phyloP scores from a whole-genome alignment of 495 filamentous ascomycete genomes.

The Aspergillus ellipticus region DNA sequence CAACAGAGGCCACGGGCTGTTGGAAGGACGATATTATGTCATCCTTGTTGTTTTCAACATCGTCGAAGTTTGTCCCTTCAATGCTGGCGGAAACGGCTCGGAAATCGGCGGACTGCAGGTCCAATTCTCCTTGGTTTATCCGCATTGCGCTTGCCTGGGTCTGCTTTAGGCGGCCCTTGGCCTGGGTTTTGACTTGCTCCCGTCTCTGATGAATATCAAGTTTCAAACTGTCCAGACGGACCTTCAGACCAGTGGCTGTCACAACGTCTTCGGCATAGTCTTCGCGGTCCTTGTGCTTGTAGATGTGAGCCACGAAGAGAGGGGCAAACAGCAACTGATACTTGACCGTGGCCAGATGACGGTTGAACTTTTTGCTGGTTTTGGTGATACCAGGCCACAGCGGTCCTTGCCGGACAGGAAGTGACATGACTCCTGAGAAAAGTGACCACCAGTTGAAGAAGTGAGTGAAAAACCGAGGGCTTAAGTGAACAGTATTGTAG shows the following conservation, averaged over 20 bases:
- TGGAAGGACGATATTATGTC: conserved; percentile 55
- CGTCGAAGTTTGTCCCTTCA: conserved; percentile 67
- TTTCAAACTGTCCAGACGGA: conserved; percentile 91
- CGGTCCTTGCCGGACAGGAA: conserved; percentile 86
- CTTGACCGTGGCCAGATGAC: conserved; percentile 95
- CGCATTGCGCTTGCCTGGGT: conserved; percentile 86
- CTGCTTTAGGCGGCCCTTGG: conserved; percentile 66
- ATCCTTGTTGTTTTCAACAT: conserved; percentile 60
- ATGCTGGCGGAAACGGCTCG: conserved; percentile 92
- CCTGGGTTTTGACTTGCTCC: conserved; percentile 80
- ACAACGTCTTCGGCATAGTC: conserved; percentile 77
- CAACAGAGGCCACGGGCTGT: conserved; percentile 49
- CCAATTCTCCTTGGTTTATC: conserved; percentile 88
- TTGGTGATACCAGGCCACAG: conserved; percentile 91
- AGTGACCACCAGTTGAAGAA: conserved; percentile 98
- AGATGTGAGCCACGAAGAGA: conserved; percentile 91
- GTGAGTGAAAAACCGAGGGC: conserved; percentile 93
- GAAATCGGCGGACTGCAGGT: conserved; percentile 88
- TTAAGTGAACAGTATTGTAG: conserved; percentile 93
- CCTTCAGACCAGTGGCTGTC: conserved; percentile 89
- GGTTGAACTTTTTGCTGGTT: conserved; percentile 96
- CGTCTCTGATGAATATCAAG: conserved; percentile 92
- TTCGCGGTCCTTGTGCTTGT: conserved; percentile 95
- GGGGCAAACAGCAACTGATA: conserved; percentile 92
- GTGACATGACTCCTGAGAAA: conserved; percentile 90